Conservation (phyloP, 805 yeast species). For the Yamadazyma kitorensis region DNA sequence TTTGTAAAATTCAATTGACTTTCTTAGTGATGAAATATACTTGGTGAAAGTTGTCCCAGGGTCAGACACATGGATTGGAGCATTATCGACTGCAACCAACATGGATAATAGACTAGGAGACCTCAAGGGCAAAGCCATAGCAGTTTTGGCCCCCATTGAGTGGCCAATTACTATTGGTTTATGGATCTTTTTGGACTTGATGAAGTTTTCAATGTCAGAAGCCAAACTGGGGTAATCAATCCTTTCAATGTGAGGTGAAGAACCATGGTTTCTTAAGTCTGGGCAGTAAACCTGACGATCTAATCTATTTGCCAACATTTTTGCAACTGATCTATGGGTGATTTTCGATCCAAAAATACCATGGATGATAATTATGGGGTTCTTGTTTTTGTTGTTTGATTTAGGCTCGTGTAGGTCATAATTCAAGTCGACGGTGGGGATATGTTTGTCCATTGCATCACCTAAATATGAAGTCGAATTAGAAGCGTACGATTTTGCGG, state of each 20-base stretch:
- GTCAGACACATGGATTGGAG: constrained; percentile 67
- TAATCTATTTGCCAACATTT: constrained; percentile 46
- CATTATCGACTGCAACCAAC: constrained; percentile 81
- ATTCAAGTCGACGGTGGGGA: constrained; percentile 52
- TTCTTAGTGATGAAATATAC: constrained; percentile 62
- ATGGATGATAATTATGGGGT: constrained; percentile 78
- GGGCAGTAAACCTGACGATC: constrained; percentile 61
- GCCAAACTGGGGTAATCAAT: constrained; percentile 82
- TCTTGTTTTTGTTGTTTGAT: constrained; percentile 19
- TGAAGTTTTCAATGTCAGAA: constrained; percentile 78
- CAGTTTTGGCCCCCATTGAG: constrained; percentile 93
- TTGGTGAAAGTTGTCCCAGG: constrained; percentile 55
- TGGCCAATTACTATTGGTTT: constrained; percentile 73
- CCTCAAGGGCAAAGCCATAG: constrained; percentile 79
- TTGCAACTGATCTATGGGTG: constrained; percentile 82
- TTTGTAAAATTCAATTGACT: constrained; percentile 48
- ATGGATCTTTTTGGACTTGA: constrained; percentile 28
- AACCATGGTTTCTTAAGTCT: constrained; percentile 90
- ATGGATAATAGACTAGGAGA: constrained; percentile 59
- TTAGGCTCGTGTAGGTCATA: constrained; percentile 48
- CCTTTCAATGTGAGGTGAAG: constrained; percentile 71
- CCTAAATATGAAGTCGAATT: too few species aligned
- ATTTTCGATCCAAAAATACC: constrained; percentile 84
- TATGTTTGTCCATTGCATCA: constrained; percentile 28
- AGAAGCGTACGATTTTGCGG: too few species aligned